Base-by-base conservation (phyloP, 2,329 filamentous ascomycete genomes). In the Epichloe sylvatica region DNA sequence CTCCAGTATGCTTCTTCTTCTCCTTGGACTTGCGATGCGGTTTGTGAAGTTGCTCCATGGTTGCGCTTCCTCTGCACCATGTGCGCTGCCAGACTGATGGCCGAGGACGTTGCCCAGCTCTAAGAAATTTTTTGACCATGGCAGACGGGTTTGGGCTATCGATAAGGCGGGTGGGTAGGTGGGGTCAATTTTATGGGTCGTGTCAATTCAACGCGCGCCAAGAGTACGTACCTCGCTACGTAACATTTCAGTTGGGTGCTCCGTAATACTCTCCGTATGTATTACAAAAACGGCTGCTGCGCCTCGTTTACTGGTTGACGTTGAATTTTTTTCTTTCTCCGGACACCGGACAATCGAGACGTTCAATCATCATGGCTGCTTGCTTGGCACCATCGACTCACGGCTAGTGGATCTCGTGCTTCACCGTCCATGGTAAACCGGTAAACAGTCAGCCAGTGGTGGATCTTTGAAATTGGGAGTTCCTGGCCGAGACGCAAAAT, bases 1-100 rank as follows among this genome's bases (percentile, higher is more conserved):
- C 80, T 64, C 80, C 81, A 41, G 81, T 67, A 45, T 71, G 69
- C 56, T 63, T 53, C 74, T 94, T 94, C 75, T 94, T 94, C 70
- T 92, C 86, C 69, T 95, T 96, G 33, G 82, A 72, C 62, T 86
- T 82, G 61, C 90, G 78, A 74, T 97, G 91, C 60, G 88, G 79
- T 68, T 87, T 82, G 63, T 97, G 89, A 42, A 76, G 90, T 54
- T 88, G 78, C 64, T 90, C 85, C 85, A 89, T 90, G 59, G 55
- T 51, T 49, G 48, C 49, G 35, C 49, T 40, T 43, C 30, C 17
- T 45, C 33, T 45, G 44, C 33, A 49, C 36, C 48, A 43, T 51
- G 46, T 40, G 46, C 35, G n/a, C 40, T 45, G 40, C 33, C 42
- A 6, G 19, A 38, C 21, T 47, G 19, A 25, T 21, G 8, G 34